Evolutionary conservation across 164 flowering plant species (phyloP), one percentile per base, ranked within the genome.

Genomic region (Amborella trichopoda): DNA sequence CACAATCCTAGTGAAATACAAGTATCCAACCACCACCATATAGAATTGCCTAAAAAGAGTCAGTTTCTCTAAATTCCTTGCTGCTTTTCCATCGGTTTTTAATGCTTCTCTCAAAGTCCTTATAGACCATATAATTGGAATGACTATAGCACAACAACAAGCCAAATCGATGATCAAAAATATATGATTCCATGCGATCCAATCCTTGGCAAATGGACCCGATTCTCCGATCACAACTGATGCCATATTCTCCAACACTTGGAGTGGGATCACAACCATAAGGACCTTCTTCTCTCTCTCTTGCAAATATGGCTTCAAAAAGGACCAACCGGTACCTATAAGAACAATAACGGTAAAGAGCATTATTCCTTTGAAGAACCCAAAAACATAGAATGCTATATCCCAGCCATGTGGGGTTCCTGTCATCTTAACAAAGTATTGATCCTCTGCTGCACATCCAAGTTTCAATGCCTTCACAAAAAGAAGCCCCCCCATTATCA

Each of bases 381-480:
- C 60, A 2, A 72, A 69, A 5, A 69, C 26, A 39, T 72, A 68
- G 39, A 69, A 69, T 0, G 61, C 58, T 0, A 72, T 50, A 22
- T 68, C 69, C 77, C 77, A 68, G 0, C 73, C 73, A 27, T 63
- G 73, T 2, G 71, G 60, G 2, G 71, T 66, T 2, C 77, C 77
- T 1, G 73, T 68, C 44, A 33, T 49, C 21, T 49, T 40, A 2
- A 66, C 65, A 42, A 27, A 64, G 14, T 24, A 39, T 17, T 56
- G 52, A 34, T 68, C 71, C 34, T 69, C 74, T 1, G 67, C 53
- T 2, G 69, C 77, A 40, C 71, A 72, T 3, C 68, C 50, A 51
- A 72, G 34, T 23, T 68, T 63, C 11, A 69, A 38, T 0, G 56
- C 62, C 34, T 72, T 72, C 30, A 63, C 45, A n/a, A 68, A 12